Evolutionary conservation across 176 grass and related monocot genomes (phyloP), one percentile per base, ranked within the genome.

Genomic region (Avena atlantica): DNA sequence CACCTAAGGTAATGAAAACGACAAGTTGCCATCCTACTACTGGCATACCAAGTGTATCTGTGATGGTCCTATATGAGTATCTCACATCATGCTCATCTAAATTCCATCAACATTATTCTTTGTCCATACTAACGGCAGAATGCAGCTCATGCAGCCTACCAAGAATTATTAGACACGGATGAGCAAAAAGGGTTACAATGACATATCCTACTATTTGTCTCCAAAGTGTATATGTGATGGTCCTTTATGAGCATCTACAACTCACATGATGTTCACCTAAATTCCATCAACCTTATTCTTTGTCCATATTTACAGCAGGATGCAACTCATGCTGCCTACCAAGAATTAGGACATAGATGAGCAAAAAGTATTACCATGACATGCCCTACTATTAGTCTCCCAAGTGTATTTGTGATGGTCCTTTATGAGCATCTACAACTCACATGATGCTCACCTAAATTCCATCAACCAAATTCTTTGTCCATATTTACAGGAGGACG

Each of bases 291-390:
- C 14, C 10, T 79, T 21, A 83, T 31, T 90, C 19, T 90, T 5
- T 79, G 85, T 67, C 84, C 89, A 90, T 79, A 83, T 90, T 87
- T 90, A 90, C 80, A 87, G 79, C 84, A 79, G 48, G 66, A 53
- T 1, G 2, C 89, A 83, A 66, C 89, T 90, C 57, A 83, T 56
- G 56, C 45, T 5, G 57, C 74, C 65, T 64, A 52, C 84, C 74
- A 90, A 90, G 89, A 90, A 90, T 90, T 76, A 85, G 89, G 85
- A 81, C 86, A 85, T 67, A 59, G 31, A 51, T 2, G 66, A 5
- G 12, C 1, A 76, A 48, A 34, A 34, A 34, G 31, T 34, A 76
- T 29, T 20, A 49, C 9, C 50, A 8, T 71, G 27, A 17, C 2
- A 84, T 72, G 23, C 27, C 61, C 24, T 64, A 64, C 64, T 34